phyloP scores from a whole-genome alignment of 208 protist species.

The Angomonas ambiguus region DNA sequence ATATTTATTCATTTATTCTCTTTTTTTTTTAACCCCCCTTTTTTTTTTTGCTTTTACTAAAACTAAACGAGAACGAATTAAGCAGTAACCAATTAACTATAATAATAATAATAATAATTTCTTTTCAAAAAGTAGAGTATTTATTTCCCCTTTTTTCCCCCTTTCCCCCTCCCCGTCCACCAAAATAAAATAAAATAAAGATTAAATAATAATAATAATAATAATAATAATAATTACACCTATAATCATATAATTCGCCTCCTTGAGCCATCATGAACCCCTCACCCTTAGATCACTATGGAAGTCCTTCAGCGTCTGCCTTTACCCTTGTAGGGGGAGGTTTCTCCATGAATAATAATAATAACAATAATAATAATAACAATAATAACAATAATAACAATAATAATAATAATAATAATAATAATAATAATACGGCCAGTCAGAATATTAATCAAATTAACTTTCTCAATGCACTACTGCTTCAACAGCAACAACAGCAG shows the following conservation, averaged over 20 bases:
- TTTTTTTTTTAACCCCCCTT: background rate
- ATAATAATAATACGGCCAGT: too few relatives aligned
- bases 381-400: too few relatives aligned
- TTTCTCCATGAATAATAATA: constrained; percentile 4
- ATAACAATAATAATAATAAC: constrained; percentile 8
- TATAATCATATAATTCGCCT: background rate
- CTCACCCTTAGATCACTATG: background rate
- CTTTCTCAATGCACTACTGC: too few relatives aligned
- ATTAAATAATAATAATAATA: background rate
- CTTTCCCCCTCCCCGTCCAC: background rate
- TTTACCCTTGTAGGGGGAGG: background rate
- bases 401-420: too few relatives aligned
- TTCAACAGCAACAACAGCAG: too few relatives aligned
- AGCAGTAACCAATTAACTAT: too few relatives aligned
- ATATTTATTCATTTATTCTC: background rate
- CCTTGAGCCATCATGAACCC: too few relatives aligned
- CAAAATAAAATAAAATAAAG: background rate
- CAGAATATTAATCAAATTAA: too few relatives aligned
- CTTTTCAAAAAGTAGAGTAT: too few relatives aligned
- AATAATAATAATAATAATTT: too few relatives aligned
- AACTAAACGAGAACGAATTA: background rate
- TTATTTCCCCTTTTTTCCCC: too few relatives aligned
- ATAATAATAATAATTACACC: background rate
- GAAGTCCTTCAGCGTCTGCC: background rate
- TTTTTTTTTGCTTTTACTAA: background rate